Evolutionary conservation across 352 stramenopile species (phyloP).

Genomic region (Phytophthora capsici): DNA sequence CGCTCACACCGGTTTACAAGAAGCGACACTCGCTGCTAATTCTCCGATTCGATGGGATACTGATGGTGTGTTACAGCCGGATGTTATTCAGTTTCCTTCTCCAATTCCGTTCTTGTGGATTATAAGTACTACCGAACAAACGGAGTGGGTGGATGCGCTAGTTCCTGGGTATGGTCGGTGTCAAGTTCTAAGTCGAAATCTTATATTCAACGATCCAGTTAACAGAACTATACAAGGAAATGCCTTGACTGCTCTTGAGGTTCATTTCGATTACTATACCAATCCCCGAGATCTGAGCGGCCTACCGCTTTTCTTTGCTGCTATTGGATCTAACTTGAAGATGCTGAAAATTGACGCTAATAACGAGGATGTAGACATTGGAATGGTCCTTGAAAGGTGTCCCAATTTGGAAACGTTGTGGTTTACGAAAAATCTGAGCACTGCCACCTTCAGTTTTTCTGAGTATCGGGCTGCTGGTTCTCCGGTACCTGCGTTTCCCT

Average conservation of each 20-base stretch:
- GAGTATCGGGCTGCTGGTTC: no score
- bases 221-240: no score
- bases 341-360: not conserved
- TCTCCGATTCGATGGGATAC: no score
- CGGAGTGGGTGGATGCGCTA: not conserved
- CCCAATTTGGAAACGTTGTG: not conserved
- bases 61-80: no score
- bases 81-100: no score
- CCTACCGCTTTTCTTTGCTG: not conserved
- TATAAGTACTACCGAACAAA: not conserved
- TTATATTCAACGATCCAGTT: not conserved
- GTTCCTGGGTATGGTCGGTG: not conserved
- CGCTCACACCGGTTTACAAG: no score
- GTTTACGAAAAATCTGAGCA: not conserved
- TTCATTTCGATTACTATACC: no score
- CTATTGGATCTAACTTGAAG: not conserved
- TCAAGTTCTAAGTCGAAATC: not conserved
- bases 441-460: not conserved
- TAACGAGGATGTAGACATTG: not conserved
- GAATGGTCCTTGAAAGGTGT: not conserved
- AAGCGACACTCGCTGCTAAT: no score
- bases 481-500: no score
- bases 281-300: not conserved
- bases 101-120: no score
- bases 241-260: no score